Evolutionary conservation across 805 yeast species (phyloP), one percentile per base, ranked within the genome.

Genomic region (Pichia phayaonensis): DNA sequence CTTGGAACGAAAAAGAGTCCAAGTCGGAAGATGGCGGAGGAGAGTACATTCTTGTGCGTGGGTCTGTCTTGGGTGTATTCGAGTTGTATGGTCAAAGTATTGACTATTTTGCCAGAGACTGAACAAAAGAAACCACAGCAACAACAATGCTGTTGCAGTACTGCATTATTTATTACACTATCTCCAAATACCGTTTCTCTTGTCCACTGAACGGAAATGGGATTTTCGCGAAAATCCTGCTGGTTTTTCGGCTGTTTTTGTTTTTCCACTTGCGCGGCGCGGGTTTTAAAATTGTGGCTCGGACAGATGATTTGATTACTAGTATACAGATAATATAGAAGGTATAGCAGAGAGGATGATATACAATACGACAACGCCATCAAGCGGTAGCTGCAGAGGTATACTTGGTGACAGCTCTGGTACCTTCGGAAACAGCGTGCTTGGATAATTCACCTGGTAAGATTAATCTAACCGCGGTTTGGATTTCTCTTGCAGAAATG

Each of bases 401-500:
- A 82, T 88, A 89, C 80, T 89, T 89, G 73, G 96, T 87, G 65
- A 89, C 96, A 72, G 97, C 95, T 83, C 96, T 87, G 63, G 96
- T 89, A 81, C 97, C 97, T 79, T 90, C 97, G 65, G 96, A 86
- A 65, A 90, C 96, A 68, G 97, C 96, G 77, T 90, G 97, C 81
- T 90, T 90, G 64, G 97, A 96, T 72, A 90, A 81, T 80, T 90
- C 97, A 83, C 97, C 97, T 63, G 97, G 97, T 65, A 90, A 84
- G 75, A 90, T 90, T 69, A 90, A 84, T 82, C 97, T 88, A 61
- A 90, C 97, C 63, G 98, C 97, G 64, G 97, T 90, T 80, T 90
- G 97, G 67, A 90, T 90, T 79, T 90, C 97, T 79, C 97, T 89
- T 56, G 97, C 95, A 61, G 97, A 88, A 69, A 92, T 90, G 64